These are phyloP conservation scores for Aspergillus incahuasiensis DNA, from an alignment of 495 filamentous ascomycete species.

Conservation along the genomic window DNA sequence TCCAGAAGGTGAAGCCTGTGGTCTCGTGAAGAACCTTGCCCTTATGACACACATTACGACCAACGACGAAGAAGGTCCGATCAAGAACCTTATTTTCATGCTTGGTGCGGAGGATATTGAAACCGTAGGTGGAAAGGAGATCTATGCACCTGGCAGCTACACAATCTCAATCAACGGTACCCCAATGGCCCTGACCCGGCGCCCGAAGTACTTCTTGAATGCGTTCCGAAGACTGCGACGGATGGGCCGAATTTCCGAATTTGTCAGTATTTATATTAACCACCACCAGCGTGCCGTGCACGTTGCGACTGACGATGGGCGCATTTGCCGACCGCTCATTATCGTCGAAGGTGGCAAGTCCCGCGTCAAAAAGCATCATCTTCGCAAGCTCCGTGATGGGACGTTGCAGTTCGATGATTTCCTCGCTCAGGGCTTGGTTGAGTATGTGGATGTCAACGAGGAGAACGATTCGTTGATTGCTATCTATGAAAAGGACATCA, in stretches of 20 bases:
- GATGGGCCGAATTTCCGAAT: conserved; percentile 85
- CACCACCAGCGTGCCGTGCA: conserved; percentile 86
- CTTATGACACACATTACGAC: conserved; percentile 99
- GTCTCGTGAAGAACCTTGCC: conserved; percentile 95
- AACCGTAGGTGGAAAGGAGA: conserved; percentile 68
- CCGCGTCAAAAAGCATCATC: conserved; percentile 67
- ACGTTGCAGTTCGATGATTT: conserved; percentile 90
- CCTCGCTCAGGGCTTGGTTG: conserved; percentile 78
- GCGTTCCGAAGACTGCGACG: conserved; percentile 80
- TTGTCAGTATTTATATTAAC: conserved; percentile 93
- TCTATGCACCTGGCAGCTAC: conserved; percentile 78
- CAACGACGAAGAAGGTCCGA: conserved; percentile 83
- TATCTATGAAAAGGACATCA: conserved; percentile 78
- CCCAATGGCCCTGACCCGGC: conserved; percentile 73
- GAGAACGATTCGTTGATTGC: conserved; percentile 95
- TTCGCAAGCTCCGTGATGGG: conserved; percentile 74
- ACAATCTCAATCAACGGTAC: conserved; percentile 95
- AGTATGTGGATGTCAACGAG: conserved; percentile 97
- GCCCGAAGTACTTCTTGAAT: conserved; percentile 77
- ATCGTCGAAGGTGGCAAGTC: conserved; percentile 83
- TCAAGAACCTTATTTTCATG: conserved; percentile 72
- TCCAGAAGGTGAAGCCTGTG: conserved; percentile 96
- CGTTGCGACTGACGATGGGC: conserved; percentile 93
- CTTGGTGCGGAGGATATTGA: conserved; percentile 75
- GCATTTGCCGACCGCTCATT: conserved; percentile 92